Base-by-base conservation (phyloP, 257 asterid genomes). In the Galeopsis tetrahit region DNA sequence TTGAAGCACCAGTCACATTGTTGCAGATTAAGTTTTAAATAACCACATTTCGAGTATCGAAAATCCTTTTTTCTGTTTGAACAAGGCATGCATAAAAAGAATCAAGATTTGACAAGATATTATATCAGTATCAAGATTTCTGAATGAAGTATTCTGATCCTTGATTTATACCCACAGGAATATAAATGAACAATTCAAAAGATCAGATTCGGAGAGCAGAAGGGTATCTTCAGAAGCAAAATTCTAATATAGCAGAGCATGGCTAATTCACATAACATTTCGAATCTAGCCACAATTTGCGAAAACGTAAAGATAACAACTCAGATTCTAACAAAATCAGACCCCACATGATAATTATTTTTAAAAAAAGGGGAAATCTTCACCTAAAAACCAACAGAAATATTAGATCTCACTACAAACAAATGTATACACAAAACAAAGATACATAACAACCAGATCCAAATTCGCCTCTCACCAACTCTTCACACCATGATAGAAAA, bases 201-300 rank as follows among this genome's bases (percentile, higher is more conserved):
- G 6, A 58, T 57, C 38, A 60, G 70, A 60, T 60, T 71, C 55
- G 39, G 57, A 46, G 34, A 61, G 66, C 5, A 43, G 40, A 71
- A 32, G 21, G 21, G 33, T 21, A 11, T 7, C 14, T 15, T 1
- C 5, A 17, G 13, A 38, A 53, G 21, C 10, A 43, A 35, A 17
- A 32, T 35, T 42, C 48, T 70, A 32, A 34, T 10, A 31, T 5
- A 48, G 21, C 51, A 48, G 55, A 13, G 8, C 56, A 4, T 33
- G 39, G 39, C 49, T 15, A 72, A 17, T 39, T 61, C 38, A 55
- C 34, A 40, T 52, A 13, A 17, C 46, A 43, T 48, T 48, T 48
- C 6, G 21, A 49, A 14, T 14, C 7, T 13, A 6, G 10, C 40
- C 5, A 10, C 33, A 10, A 51, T 36, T 64, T 70, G 11, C 42